Evolutionary conservation across 2,329 filamentous ascomycete species (phyloP).

Genomic region (Setomelanomma holmii): DNA sequence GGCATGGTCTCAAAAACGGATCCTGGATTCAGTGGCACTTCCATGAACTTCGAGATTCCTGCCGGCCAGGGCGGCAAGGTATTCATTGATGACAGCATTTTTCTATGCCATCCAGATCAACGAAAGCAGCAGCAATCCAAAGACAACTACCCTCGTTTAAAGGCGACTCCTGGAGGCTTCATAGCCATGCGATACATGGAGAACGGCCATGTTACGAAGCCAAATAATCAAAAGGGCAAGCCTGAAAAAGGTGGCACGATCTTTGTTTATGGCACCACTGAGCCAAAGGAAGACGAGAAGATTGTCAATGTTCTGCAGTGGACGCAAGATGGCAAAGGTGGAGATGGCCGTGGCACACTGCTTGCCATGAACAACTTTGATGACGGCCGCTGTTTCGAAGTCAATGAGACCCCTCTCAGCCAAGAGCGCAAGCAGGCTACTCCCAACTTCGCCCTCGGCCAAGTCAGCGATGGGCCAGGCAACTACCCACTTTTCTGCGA

Average conservation of each 20-base stretch:
- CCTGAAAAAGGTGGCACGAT: constrained; percentile 54
- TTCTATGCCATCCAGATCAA: constrained; percentile 71
- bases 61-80: constrained; percentile 49
- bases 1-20: constrained; percentile 68
- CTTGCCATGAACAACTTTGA: constrained; percentile 83
- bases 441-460: constrained; percentile 62
- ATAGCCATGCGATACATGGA: constrained; percentile 60
- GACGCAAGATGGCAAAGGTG: constrained; percentile 81
- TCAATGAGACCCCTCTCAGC: constrained; percentile 67
- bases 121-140: constrained; percentile 60
- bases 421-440: constrained; percentile 64
- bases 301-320: constrained; percentile 75
- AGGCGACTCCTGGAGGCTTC: constrained; percentile 57
- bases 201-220: constrained; percentile 58
- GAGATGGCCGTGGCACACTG: constrained; percentile 77
- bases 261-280: constrained; percentile 58
- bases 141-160: constrained; percentile 67
- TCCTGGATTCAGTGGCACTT: constrained; percentile 64
- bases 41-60: constrained; percentile 64
- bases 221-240: too few relatives aligned
- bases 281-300: constrained; percentile 61
- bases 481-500: constrained; percentile 76
- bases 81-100: constrained; percentile 59
- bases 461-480: constrained; percentile 41
- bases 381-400: constrained; percentile 88